Evolutionary conservation across 192 early-diverging fungal species (phyloP).

Genomic region (Mortierella alpina): DNA sequence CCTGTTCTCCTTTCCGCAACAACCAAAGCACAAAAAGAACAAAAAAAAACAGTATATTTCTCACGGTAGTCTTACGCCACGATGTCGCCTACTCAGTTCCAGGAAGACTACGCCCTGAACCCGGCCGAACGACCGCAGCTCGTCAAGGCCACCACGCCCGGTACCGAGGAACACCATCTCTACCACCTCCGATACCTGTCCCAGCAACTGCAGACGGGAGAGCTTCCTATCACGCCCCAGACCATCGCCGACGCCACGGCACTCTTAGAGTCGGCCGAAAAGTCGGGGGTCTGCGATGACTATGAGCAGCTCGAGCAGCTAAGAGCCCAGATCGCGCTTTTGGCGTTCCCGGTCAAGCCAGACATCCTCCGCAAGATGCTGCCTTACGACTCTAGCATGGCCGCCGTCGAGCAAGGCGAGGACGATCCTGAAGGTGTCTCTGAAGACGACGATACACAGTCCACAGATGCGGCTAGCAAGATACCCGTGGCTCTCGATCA

Average conservation of each 20-base stretch:
- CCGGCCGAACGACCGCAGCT: constrained; percentile 24
- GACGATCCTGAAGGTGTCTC: not conserved
- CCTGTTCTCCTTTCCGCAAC: not conserved
- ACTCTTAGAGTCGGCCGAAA: constrained; percentile 16
- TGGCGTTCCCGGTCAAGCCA: constrained; percentile 41
- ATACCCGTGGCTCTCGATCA: constrained; percentile 25
- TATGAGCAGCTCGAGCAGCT: constrained; percentile 6
- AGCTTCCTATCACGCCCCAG: constrained; percentile 20
- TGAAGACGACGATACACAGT: not conserved
- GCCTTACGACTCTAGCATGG: constrained; percentile 8
- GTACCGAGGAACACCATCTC: constrained; percentile 37
- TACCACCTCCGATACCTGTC: constrained; percentile 24
- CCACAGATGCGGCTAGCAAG: constrained; percentile 8
- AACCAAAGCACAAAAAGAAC: not conserved
- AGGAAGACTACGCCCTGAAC: constrained; percentile 46
- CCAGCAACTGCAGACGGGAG: constrained; percentile 29
- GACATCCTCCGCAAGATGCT: constrained; percentile 26
- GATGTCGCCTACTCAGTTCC: constrained; percentile 9
- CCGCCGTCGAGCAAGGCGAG: not conserved
- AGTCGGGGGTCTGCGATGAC: constrained; percentile 12
- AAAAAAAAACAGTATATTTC: not conserved
- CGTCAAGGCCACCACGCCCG: constrained; percentile 22
- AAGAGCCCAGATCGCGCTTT: constrained; percentile 24
- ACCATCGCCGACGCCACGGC: constrained; percentile 20
- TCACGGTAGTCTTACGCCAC: not conserved